These are phyloP conservation scores for Tardiomyces depauwii DNA, from an alignment of 1,139 yeast species.

Conservation along the genomic window DNA sequence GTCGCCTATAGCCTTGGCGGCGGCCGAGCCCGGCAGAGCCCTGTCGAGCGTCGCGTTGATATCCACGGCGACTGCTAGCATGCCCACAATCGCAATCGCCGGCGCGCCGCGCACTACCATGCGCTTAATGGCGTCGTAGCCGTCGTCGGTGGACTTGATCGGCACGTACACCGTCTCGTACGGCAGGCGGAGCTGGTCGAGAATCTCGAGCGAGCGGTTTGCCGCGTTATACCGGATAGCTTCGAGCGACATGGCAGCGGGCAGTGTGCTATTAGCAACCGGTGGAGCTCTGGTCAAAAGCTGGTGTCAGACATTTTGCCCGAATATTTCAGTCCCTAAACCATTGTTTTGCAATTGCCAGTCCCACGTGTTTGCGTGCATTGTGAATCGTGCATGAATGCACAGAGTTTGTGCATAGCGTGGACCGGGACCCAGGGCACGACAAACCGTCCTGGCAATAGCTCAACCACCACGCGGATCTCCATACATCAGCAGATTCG, in stretches of 20 bases:
- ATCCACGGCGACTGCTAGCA: constrained; percentile 73
- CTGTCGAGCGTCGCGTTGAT: constrained; percentile 17
- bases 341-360: too few relatives aligned
- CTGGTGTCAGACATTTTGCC: too few relatives aligned
- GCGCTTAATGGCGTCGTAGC: constrained; percentile 64
- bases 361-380: too few relatives aligned
- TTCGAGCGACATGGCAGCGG: constrained; percentile 21
- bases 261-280: background rate
- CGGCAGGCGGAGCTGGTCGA: constrained; percentile 79
- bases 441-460: too few relatives aligned
- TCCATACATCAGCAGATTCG: too few relatives aligned
- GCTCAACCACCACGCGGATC: too few relatives aligned
- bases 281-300: too few relatives aligned
- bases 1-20: constrained; percentile 16
- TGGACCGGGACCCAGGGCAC: too few relatives aligned
- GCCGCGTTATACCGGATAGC: constrained; percentile 59
- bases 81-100: constrained; percentile 93
- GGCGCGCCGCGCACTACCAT: constrained; percentile 99
- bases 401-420: too few relatives aligned
- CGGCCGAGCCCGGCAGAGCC: constrained; percentile 2
- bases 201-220: constrained; percentile 39
- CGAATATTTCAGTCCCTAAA: too few relatives aligned
- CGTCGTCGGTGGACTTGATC: constrained; percentile 54
- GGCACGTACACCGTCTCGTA: constrained; percentile 60
- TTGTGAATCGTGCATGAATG: too few relatives aligned